A percentile compares a stretch with the other conserved stretches of the same genome.
phyloP scores from a whole-genome alignment of 306 rosid genomes.

The Vigna nakashimae region DNA sequence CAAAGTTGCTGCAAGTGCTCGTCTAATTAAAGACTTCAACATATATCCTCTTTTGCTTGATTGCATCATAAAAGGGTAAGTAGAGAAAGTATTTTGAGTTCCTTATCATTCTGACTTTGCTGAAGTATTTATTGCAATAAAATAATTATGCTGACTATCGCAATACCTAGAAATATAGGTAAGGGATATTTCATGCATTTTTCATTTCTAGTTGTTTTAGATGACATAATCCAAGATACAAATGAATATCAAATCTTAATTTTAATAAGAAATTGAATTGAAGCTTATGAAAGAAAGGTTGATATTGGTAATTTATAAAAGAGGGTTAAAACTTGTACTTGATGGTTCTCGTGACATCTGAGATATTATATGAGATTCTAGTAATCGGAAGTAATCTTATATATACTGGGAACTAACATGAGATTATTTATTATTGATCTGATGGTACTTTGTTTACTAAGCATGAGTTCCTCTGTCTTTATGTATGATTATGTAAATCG shows the following conservation, averaged over 20 bases:
- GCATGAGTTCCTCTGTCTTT: slow-evolving; percentile 23
- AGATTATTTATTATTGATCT: not conserved
- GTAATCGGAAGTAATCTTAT: not conserved
- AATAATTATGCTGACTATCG: not conserved
- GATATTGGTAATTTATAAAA: not conserved
- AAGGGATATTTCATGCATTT: slow-evolving; percentile 16
- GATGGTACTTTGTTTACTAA: not conserved
- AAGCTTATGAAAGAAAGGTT: slow-evolving; percentile 19
- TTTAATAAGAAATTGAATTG: not conserved
- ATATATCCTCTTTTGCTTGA: slow-evolving; percentile 84
- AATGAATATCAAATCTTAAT: not conserved
- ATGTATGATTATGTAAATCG: slow-evolving; percentile 6
- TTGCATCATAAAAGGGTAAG: slow-evolving; percentile 87
- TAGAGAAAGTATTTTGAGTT: slow-evolving; percentile 22
- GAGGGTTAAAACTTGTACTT: not conserved
- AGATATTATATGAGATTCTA: not conserved
- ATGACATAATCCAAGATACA: not conserved
- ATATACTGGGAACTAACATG: not conserved
- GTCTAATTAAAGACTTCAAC: slow-evolving; percentile 60
- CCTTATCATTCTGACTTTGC: slow-evolving; percentile 35
- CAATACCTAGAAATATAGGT: slow-evolving; percentile 11
- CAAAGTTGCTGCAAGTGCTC: slow-evolving; percentile 50
- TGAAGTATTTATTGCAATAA: slow-evolving; percentile 20
- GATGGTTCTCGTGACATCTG: not conserved
- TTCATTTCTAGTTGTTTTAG: slow-evolving; percentile 21